These are phyloP conservation scores for Fallopia convolvulus DNA, from an alignment of 148 eudicot species.

Conservation along the genomic window DNA sequence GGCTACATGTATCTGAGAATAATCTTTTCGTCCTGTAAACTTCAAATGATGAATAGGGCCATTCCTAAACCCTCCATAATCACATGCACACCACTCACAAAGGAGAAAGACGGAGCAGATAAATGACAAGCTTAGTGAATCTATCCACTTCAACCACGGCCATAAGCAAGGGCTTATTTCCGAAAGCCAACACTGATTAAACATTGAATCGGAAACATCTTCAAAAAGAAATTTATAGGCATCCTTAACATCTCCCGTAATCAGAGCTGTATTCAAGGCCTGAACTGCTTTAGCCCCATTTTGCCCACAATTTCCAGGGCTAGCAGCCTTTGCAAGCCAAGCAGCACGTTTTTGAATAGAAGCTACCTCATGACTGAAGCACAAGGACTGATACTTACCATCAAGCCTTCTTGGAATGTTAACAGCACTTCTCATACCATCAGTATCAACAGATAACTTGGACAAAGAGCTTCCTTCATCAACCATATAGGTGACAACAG, in stretches of 20 bases:
- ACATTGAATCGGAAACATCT: conserved; percentile 45
- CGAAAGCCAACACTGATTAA: conserved; percentile 60
- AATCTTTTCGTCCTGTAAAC: conserved; percentile 80
- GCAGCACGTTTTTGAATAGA: conserved; percentile 62
- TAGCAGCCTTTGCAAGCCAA: conserved; percentile 67
- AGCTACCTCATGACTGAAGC: conserved; percentile 57
- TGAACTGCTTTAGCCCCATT: conserved; percentile 74
- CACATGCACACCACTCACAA: conserved; percentile 98
- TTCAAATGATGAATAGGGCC: conserved; percentile 49
- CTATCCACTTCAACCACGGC: conserved; percentile 65
- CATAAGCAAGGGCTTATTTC: conserved; percentile 71
- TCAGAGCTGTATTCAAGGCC: conserved; percentile 66
- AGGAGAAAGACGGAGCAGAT: conserved; percentile 79
- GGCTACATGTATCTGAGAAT: conserved; percentile 73
- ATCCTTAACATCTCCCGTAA: conserved; percentile 61
- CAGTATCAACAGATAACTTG: conserved; percentile 35
- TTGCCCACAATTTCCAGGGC: conserved; percentile 59
- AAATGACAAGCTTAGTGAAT: conserved; percentile 42
- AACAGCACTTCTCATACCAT: conserved; percentile 27
- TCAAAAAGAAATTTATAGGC: conserved; percentile 68
- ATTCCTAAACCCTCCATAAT: conserved; percentile 67
- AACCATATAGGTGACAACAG: conserved; percentile 33
- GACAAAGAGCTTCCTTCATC: conserved; percentile 37
- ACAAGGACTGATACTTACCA: conserved; percentile 41
- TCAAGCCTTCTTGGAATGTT: conserved; percentile 37